Conservation (phyloP, 2,329 filamentous ascomycete species). For the Cercospora sp. region DNA sequence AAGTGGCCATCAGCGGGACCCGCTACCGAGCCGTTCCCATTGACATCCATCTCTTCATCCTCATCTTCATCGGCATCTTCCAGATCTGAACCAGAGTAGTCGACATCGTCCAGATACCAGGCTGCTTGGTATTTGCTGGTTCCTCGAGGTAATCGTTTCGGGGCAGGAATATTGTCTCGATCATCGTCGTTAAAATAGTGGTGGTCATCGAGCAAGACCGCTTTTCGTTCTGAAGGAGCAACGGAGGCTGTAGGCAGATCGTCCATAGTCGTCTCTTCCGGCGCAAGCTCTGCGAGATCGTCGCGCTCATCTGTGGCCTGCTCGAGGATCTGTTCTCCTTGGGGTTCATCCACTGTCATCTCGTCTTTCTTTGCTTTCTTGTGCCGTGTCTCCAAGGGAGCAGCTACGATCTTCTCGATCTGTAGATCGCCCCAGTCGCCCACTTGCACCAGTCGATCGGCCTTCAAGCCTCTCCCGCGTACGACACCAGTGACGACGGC, state of each 20-base stretch:
- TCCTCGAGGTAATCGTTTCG: constrained; percentile 79
- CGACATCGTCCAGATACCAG: constrained; percentile 84
- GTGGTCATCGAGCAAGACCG: constrained; percentile 91
- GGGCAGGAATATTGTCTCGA: constrained; percentile 57
- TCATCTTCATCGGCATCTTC: constrained; percentile 63
- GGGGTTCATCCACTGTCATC: constrained; percentile 67
- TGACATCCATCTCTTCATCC: constrained; percentile 56
- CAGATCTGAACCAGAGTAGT: constrained; percentile 81
- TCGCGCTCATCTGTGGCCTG: constrained; percentile 77
- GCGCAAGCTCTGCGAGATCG: constrained; percentile 77
- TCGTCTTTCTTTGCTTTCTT: constrained; percentile 54
- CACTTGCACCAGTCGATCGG: constrained; percentile 84
- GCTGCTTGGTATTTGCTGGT: constrained; percentile 93
- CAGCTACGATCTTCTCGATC: constrained; percentile 81
- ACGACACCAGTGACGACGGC: constrained; percentile 73
- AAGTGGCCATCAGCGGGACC: constrained; percentile 76
- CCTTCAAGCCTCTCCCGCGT: constrained; percentile 81
- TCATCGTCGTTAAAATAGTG: constrained; percentile 97
- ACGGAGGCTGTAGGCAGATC: constrained; percentile 58
- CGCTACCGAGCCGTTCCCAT: constrained; percentile 50
- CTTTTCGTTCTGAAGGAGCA: constrained; percentile 61
- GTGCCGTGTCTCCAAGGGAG: constrained; percentile 62
- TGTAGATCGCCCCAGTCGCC: constrained; percentile 95
- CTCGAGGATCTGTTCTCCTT: constrained; percentile 62
- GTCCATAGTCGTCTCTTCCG: constrained; percentile 79